phyloP scores from a whole-genome alignment of 768 basidiomycete species.

The Filobasidium floriforme region DNA sequence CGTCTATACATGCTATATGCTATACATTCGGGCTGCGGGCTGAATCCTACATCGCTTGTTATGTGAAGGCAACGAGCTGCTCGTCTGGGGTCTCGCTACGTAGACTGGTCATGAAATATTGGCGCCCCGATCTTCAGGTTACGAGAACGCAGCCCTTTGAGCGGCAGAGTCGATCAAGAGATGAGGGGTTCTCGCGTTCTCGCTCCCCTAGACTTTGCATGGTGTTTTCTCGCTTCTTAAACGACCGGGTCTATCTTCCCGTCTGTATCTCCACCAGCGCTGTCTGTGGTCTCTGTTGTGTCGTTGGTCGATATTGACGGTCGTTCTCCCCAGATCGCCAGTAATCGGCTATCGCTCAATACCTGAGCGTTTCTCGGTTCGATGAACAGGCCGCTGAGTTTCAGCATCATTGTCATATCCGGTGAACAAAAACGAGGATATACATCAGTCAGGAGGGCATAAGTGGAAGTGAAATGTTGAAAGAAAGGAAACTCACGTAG shows the following conservation, averaged over 20 bases:
- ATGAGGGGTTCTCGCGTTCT: too few species aligned
- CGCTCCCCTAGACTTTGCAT: neutral
- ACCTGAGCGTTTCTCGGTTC: neutral
- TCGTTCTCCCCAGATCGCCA: neutral
- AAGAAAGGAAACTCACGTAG: slow-evolving; percentile 55
- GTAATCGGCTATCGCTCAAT: neutral
- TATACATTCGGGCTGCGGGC: too few species aligned
- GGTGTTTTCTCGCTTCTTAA: neutral
- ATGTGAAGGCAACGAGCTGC: too few species aligned
- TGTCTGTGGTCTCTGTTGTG: neutral
- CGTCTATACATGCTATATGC: too few species aligned
- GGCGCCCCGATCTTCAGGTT: too few species aligned
- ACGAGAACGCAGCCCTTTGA: too few species aligned
- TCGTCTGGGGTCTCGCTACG: too few species aligned
- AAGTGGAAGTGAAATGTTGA: too few species aligned
- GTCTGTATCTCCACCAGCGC: neutral
- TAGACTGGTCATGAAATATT: too few species aligned
- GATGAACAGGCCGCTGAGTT: neutral
- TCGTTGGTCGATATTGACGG: neutral
- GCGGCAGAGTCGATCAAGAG: too few species aligned
- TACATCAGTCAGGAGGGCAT: neutral
- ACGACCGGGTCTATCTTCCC: neutral
- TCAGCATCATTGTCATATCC: too few species aligned
- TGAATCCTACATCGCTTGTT: too few species aligned
- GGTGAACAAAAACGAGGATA: neutral